phyloP scores from a whole-genome alignment of 768 basidiomycete species.

The Neoboletus subvelutipes region DNA sequence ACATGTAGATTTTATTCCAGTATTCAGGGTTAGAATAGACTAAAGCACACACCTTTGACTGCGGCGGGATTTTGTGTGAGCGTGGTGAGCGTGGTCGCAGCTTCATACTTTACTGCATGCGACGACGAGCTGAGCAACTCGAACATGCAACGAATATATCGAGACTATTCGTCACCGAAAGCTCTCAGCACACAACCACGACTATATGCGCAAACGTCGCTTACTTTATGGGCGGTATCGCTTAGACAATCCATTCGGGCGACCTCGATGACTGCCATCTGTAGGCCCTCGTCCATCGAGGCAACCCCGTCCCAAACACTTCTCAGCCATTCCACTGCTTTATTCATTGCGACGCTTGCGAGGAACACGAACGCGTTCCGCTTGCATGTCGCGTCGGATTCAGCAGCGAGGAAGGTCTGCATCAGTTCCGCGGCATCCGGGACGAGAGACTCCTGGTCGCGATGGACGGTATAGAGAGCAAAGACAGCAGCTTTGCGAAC shows the following conservation, averaged over 20 bases:
- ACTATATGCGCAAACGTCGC: slow-evolving; percentile 25
- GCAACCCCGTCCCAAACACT: slow-evolving; percentile 82
- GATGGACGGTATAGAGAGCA: slow-evolving; percentile 91
- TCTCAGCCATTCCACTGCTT: slow-evolving; percentile 89
- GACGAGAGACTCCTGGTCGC: slow-evolving; percentile 90
- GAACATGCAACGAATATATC: slow-evolving; percentile 92
- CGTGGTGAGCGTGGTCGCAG: slow-evolving; percentile 90
- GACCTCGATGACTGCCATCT: slow-evolving; percentile 95
- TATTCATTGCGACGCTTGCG: slow-evolving; percentile 79
- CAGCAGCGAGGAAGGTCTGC: slow-evolving; percentile 93
- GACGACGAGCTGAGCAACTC: slow-evolving; percentile 88
- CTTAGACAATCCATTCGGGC: slow-evolving; percentile 85
- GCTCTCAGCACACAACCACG: slow-evolving; percentile 4
- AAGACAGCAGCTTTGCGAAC: slow-evolving; percentile 99
- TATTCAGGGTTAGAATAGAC: background rate
- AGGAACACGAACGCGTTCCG: slow-evolving; percentile 97
- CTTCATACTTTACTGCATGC: slow-evolving; percentile 96
- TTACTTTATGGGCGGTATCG: slow-evolving; percentile 79
- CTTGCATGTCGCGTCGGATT: slow-evolving; percentile 94
- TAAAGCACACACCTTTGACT: slow-evolving; percentile 68
- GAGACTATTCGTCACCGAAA: slow-evolving; percentile 50
- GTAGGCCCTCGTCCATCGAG: slow-evolving; percentile 85
- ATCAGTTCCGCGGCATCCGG: slow-evolving; percentile 96
- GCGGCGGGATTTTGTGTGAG: slow-evolving; percentile 95
- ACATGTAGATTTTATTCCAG: slow-evolving; percentile 1